These are phyloP conservation scores for Cystobasidium tubakii DNA, from an alignment of 768 basidiomycete genomes.

Conservation along the genomic window DNA sequence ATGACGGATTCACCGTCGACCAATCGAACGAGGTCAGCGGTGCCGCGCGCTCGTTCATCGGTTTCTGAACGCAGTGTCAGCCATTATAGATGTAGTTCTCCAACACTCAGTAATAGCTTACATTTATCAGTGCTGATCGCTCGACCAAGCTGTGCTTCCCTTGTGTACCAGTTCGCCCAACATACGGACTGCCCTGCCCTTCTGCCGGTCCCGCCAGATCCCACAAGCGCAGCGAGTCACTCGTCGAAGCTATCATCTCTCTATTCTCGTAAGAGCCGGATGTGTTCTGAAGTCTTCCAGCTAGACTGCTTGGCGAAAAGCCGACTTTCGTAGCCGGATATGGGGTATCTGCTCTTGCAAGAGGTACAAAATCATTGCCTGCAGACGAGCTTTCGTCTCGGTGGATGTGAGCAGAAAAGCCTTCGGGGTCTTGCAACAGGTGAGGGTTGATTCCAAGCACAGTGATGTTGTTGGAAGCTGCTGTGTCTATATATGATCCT, in stretches of 20 bases:
- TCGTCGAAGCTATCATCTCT: constrained; percentile 87
- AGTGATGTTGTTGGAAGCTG: constrained; percentile 27
- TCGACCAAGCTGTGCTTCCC: constrained; percentile 24
- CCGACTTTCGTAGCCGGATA: constrained; percentile 90
- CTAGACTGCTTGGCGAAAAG: constrained; percentile 67
- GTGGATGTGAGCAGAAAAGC: background rate
- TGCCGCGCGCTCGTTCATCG: constrained; percentile 84
- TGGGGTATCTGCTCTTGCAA: constrained; percentile 75
- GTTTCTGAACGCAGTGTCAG: constrained; percentile 57
- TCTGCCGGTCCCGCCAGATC: constrained; percentile 69
- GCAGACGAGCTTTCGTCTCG: constrained; percentile 55
- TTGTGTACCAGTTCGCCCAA: constrained; percentile 32
- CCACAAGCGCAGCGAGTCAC: constrained; percentile 86
- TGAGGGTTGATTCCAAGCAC: constrained; percentile 27
- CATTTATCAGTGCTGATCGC: constrained; percentile 38
- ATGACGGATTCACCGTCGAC: constrained; percentile 84
- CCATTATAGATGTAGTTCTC: background rate
- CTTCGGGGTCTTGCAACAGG: constrained; percentile 11
- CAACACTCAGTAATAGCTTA: constrained; percentile 26
- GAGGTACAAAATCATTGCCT: constrained; percentile 62
- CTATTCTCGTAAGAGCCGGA: constrained; percentile 50
- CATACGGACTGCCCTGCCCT: constrained; percentile 24
- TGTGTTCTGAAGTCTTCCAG: constrained; percentile 27
- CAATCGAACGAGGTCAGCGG: constrained; percentile 96
- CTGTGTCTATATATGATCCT: constrained; percentile 25